These are phyloP conservation scores for Erythrophleum ivorense DNA, from an alignment of 331 rosid genomes.

Conservation along the genomic window DNA sequence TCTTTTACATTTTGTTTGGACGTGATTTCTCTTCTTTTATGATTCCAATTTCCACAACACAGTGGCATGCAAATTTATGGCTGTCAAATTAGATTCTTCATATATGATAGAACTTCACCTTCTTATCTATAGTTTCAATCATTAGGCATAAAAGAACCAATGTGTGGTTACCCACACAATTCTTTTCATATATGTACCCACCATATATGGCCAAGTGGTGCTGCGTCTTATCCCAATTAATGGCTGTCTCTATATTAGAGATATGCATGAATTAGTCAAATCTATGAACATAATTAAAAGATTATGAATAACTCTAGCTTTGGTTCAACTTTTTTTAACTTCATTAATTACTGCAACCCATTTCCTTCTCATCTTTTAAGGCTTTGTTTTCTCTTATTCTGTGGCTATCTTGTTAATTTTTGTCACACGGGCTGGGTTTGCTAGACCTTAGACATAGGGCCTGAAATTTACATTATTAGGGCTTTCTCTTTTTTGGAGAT, in stretches of 20 bases:
- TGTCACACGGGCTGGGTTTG: not conserved
- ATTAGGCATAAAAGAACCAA: constrained; percentile 13
- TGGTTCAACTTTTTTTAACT: too few species aligned
- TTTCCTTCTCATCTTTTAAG: too few species aligned
- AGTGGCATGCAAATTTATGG: not conserved
- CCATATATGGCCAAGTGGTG: not conserved
- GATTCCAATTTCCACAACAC: not conserved
- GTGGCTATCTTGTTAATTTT: too few species aligned
- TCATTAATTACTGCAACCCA: too few species aligned
- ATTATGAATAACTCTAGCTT: too few species aligned
- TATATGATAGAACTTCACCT: too few species aligned
- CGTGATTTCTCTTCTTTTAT: constrained; percentile 3
- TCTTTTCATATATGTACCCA: not conserved
- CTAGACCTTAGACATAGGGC: not conserved
- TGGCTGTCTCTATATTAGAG: not conserved
- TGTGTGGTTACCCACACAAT: constrained; percentile 2
- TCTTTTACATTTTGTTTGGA: not conserved
- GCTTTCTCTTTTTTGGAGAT: too few species aligned
- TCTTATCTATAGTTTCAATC: not conserved
- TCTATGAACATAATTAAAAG: not conserved
- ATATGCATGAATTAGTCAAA: not conserved
- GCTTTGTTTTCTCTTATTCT: too few species aligned
- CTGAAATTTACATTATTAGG: not conserved
- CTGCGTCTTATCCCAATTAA: not conserved
- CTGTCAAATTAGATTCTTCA: not conserved